These are phyloP conservation scores for Agrostemma githago DNA, from an alignment of 148 eudicot genomes.

Conservation along the genomic window DNA sequence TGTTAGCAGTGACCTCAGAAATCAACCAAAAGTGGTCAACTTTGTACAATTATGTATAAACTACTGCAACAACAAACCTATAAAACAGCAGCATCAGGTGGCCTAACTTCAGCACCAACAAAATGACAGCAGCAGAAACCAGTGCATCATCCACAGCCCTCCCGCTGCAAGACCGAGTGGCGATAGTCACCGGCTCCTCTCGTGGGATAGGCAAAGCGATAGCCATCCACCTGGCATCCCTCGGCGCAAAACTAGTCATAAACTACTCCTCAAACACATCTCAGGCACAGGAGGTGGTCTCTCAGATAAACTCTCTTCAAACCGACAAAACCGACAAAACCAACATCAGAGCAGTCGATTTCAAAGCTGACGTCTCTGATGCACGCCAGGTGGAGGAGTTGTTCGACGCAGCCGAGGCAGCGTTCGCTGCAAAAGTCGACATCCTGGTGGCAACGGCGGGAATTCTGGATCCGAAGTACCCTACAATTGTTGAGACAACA, in stretches of 20 bases:
- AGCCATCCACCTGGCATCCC: slow-evolving; percentile 27
- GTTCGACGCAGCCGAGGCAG: slow-evolving; percentile 18
- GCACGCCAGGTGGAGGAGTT: slow-evolving; percentile 21
- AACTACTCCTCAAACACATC: slow-evolving; percentile 38
- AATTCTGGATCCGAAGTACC: slow-evolving; percentile 26
- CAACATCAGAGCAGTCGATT: slow-evolving; percentile 16
- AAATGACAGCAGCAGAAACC: slow-evolving; percentile 23
- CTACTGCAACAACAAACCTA: neutral
- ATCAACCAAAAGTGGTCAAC: neutral
- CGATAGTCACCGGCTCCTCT: slow-evolving; percentile 45
- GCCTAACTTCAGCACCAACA: neutral
- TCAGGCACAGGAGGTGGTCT: slow-evolving; percentile 26
- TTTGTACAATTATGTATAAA: neutral
- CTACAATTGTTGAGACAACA: slow-evolving; percentile 23
- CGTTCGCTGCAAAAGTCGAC: slow-evolving; percentile 20
- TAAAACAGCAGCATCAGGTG: neutral
- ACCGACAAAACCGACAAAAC: neutral
- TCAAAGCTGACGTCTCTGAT: slow-evolving; percentile 26
- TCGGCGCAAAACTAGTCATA: slow-evolving; percentile 27
- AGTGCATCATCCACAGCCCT: slow-evolving; percentile 25
- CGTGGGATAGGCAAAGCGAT: slow-evolving; percentile 44
- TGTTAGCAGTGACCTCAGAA: slow-evolving; percentile 24
- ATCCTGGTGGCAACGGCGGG: slow-evolving; percentile 36
- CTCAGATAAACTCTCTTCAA: slow-evolving; percentile 18
- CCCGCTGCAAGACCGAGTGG: slow-evolving; percentile 32